Base-by-base conservation (phyloP, 2,329 filamentous ascomycete species). In the Pezicula radicicola region DNA sequence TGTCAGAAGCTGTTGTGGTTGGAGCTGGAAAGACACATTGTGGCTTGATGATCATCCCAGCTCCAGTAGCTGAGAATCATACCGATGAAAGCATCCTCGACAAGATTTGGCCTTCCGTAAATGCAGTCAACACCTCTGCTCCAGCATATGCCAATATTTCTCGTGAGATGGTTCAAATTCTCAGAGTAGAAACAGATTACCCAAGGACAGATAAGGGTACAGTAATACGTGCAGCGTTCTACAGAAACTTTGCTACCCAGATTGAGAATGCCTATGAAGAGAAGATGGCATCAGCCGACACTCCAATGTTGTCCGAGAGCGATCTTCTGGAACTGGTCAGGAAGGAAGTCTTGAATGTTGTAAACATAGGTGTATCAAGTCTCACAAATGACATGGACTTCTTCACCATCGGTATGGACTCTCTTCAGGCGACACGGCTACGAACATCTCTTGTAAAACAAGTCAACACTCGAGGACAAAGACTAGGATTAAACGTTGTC, bases 331-430 rank as follows among this genome's bases (percentile, higher is more conserved):
- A 25, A 25, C 6, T 25, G 25, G 25, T 25, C 25, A 25, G 25
- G 25, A 25, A 25, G 25, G 3, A 25, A 7, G 25, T 25, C 4
- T 25, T 25, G 25, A 3, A 25, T 6, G 25, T 25, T 7, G 25
- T 25, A 25, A 25, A 25, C 6, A 25, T 25, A 5, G 25, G 25
- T 25, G 25, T 25, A 25, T 25, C 25, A 25, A 25, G 25, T 25
- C 47, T 42, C 40, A 53, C 35, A 16, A 55, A 61, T 28, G 73
- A 75, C 21, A 72, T 75, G 1, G 83, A 86, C 60, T 79, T 86
- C 57, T 86, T 85, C 58, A 66, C 71, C 0, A 66, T 74, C 0
- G 81, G 82, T 0, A 69, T 84, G 3, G 83, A 86, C 63, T 80
- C 75, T 33, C 64, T 86, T 16, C 77, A 83, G 53, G 75, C 79